Evolutionary conservation across 768 basidiomycete species (phyloP), one percentile per base, ranked within the genome.

Genomic region (Rubroboletus pulcherrimus): DNA sequence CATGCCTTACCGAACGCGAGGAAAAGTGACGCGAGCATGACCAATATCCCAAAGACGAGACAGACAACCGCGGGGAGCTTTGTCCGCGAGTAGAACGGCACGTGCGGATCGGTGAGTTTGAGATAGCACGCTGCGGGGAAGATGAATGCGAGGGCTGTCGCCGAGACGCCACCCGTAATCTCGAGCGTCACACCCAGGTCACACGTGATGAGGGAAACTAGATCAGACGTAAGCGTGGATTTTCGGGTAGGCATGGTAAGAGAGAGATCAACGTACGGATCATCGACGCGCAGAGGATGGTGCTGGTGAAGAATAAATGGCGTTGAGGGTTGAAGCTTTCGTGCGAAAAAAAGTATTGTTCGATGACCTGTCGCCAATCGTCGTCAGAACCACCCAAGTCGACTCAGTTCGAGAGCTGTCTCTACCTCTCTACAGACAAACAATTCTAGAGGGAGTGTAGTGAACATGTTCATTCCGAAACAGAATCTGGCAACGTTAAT

Each of bases 101-200:
- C 61, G 9, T 70, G 70, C 44, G 77, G 71, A 58, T 85, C 81
- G 12, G 78, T 68, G 45, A 96, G 83, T 69, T 88, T 88, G 64
- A 91, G 74, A 75, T 90, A 93, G 70, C 93, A 96, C 3, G 83
- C 85, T 0, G 93, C 87, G 10, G 93, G 89, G 68, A 93, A 93
- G 60, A 98, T 93, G 74, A 87, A 98, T 4, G 96, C 96, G 10
- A 98, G 81, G 0, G 93, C 85, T 0, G 93, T 93, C 6, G 91
- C 91, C 14, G 91, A 91, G 11, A 91, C 81, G n/a, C 96, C 96
- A n/a, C 97, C 97, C 0, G 94, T 95, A 42, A 99, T 89, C 75
- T 99, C 97, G 38, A 99, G 86, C 75, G 96, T 97, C 43, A 98
- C 88, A n/a, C 97, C 97, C 14, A 99, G 81, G 70, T 99, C 96